Percentiles rank a stretch among this genome's conserved stretches.
Conservation (phyloP, 768 basidiomycete species). For the Leccinum boreale region DNA sequence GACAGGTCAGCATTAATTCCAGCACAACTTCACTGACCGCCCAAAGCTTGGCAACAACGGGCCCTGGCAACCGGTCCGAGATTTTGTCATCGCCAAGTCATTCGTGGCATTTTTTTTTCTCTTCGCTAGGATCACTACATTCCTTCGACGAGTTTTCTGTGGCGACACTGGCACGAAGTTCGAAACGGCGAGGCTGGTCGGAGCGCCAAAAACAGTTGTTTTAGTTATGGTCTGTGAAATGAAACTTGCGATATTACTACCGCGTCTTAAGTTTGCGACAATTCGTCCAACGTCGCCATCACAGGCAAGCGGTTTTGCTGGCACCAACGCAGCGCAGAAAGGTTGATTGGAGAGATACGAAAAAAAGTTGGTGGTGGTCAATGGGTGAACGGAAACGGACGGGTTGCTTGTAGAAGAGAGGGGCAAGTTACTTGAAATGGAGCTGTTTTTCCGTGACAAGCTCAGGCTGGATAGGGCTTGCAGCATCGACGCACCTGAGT, state of each 20-base stretch:
- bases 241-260: neutral
- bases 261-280: no score
- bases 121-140: neutral
- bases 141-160: neutral
- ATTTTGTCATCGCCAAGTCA: neutral
- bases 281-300: neutral
- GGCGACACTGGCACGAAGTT: neutral
- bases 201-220: no score
- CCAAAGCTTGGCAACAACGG: neutral
- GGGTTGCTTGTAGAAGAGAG: neutral
- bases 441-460: neutral
- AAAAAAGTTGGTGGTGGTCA: neutral
- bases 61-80: neutral
- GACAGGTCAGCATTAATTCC: neutral
- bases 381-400: neutral
- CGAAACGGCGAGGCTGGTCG: neutral
- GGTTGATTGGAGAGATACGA: neutral
- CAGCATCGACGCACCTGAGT: neutral
- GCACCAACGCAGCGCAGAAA: neutral
- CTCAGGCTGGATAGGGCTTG: neutral
- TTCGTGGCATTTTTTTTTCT: neutral
- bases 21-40: neutral
- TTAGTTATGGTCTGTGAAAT: neutral
- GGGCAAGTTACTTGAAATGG: conserved; percentile 7
- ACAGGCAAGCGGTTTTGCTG: neutral